These are phyloP conservation scores for Suillus tomentosus DNA, from an alignment of 768 basidiomycete species.

Conservation along the genomic window DNA sequence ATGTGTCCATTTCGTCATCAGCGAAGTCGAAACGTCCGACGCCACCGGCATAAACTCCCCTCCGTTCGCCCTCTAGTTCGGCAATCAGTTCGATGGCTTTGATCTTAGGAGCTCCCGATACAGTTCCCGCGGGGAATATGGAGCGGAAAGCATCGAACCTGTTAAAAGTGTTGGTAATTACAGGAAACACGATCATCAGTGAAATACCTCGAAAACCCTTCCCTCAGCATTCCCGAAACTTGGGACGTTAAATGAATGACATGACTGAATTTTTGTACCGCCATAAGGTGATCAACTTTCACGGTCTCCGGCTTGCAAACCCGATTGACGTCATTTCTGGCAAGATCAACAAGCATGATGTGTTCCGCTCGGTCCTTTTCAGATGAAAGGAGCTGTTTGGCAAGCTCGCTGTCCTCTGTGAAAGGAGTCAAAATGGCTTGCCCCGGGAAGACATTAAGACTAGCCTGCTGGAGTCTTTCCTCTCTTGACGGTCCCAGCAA, in stretches of 20 bases:
- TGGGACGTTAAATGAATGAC: constrained; percentile 97
- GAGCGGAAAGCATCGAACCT: constrained; percentile 99
- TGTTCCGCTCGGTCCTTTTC: constrained; percentile 98
- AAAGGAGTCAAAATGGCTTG: constrained; percentile 15
- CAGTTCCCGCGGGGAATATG: constrained; percentile 98
- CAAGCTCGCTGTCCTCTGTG: constrained; percentile 87
- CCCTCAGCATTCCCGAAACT: constrained; percentile 83
- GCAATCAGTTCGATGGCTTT: constrained; percentile 95
- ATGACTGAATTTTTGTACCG: constrained; percentile 93
- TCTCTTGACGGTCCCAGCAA: constrained; percentile 91
- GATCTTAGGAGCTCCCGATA: constrained; percentile 98
- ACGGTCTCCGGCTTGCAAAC: constrained; percentile 95
- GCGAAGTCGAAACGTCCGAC: constrained; percentile 99
- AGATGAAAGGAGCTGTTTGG: constrained; percentile 72
- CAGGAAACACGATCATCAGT: neutral
- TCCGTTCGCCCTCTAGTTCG: constrained; percentile 81
- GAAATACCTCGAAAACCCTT: constrained; percentile 77
- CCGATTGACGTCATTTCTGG: constrained; percentile 97
- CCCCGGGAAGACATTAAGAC: constrained; percentile 25
- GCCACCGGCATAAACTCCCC: constrained; percentile 96
- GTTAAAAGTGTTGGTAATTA: constrained; percentile 14
- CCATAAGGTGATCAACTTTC: constrained; percentile 94
- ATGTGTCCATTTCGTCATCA: constrained; percentile 93
- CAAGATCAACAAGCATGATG: constrained; percentile 98
- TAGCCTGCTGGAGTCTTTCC: constrained; percentile 85